Percentiles rank a stretch among this genome's conserved stretches.
phyloP scores from a whole-genome alignment of 106 monocot species.

The Dendrobium chrysotoxum region DNA sequence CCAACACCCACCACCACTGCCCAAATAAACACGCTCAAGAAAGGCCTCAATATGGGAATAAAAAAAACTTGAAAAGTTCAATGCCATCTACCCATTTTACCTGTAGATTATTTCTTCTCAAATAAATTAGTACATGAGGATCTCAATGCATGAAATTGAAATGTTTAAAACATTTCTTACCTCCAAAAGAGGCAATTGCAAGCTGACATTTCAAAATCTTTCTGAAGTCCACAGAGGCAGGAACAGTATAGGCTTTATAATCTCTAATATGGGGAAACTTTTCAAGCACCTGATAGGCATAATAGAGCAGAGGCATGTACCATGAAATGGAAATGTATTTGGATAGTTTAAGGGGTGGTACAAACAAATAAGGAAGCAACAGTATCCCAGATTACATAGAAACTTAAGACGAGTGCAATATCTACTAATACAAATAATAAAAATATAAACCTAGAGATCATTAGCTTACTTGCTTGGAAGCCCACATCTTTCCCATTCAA shows the following conservation, averaged over 20 bases:
- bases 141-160: background rate
- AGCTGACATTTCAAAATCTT: slow-evolving; percentile 66
- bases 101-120: background rate
- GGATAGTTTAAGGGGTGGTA: background rate
- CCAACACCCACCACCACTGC: background rate
- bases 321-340: background rate
- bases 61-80: background rate
- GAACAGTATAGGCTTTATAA: slow-evolving; percentile 61
- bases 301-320: background rate
- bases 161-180: slow-evolving; percentile 20
- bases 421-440: background rate
- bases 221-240: slow-evolving; percentile 31
- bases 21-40: background rate
- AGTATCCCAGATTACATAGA: background rate
- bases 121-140: background rate
- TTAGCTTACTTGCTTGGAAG: slow-evolving; percentile 55
- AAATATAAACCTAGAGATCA: background rate
- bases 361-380: background rate
- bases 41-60: background rate
- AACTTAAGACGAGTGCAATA: background rate
- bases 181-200: slow-evolving; percentile 54
- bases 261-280: slow-evolving; percentile 74
- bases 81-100: background rate
- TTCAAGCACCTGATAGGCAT: slow-evolving; percentile 41
- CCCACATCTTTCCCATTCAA: slow-evolving; percentile 42